Conservation (phyloP, 345 rosid genomes). For the Draba incana region DNA sequence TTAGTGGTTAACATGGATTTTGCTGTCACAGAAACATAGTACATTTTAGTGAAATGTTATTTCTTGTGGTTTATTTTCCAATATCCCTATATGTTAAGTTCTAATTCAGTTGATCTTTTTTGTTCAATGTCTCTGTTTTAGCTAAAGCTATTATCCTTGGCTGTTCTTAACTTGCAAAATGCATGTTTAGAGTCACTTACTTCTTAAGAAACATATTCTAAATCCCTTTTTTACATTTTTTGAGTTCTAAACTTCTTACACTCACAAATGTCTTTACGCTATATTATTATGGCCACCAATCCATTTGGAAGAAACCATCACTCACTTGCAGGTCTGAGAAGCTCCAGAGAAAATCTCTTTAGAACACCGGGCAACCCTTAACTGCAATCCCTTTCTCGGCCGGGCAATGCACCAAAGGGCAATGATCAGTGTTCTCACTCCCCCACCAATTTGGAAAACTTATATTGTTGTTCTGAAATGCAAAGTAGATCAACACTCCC, state of each 20-base stretch:
- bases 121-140: neutral
- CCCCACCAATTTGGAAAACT: constrained; percentile 79
- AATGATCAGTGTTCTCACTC: constrained; percentile 52
- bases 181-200: neutral
- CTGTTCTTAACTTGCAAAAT: constrained; percentile 20
- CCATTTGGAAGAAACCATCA: constrained; percentile 1
- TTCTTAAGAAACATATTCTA: neutral
- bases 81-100: neutral
- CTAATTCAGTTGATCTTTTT: neutral
- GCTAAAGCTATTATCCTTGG: constrained; percentile 1
- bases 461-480: constrained; percentile 55
- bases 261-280: constrained; percentile 11
- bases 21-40: no score
- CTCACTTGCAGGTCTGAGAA: constrained; percentile 11
- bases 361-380: constrained; percentile 59
- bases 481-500: constrained; percentile 62
- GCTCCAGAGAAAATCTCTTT: constrained; percentile 13
- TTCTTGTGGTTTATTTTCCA: no score
- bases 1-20: no score
- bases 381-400: constrained; percentile 60
- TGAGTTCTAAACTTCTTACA: neutral
- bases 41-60: no score
- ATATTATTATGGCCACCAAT: constrained; percentile 6
- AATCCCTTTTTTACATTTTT: neutral
- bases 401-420: constrained; percentile 66